These are phyloP conservation scores for Celoporthe dispersa DNA, from an alignment of 2,329 filamentous ascomycete genomes.

Conservation along the genomic window DNA sequence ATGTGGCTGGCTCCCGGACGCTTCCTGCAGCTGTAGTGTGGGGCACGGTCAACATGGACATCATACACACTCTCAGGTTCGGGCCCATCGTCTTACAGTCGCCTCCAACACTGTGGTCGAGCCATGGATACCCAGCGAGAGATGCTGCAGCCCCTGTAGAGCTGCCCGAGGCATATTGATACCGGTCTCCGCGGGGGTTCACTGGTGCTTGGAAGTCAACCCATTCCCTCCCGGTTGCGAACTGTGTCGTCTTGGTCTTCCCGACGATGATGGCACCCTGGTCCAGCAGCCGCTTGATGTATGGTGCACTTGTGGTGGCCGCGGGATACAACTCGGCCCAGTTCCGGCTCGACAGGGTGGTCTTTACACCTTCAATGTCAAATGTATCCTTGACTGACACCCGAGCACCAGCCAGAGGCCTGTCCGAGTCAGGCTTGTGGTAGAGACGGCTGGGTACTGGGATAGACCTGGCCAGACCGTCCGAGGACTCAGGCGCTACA, in stretches of 20 bases:
- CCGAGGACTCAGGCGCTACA: constrained; percentile 35
- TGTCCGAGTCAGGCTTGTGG: constrained; percentile 23
- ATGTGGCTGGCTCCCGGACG: constrained; percentile 20
- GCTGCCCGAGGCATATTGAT: constrained; percentile 32
- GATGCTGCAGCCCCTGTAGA: constrained; percentile 33
- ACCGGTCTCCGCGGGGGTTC: constrained; percentile 39
- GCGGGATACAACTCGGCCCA: constrained; percentile 58
- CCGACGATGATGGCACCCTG: constrained; percentile 62
- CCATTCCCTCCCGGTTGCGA: constrained; percentile 34
- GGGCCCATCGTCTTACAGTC: constrained; percentile 39
- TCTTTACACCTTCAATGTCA: constrained; percentile 54
- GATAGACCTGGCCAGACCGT: constrained; percentile 34
- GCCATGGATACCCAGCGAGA: constrained; percentile 34
- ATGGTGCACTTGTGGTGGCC: constrained; percentile 50
- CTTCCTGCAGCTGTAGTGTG: constrained; percentile 16
- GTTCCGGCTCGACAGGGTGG: constrained; percentile 60
- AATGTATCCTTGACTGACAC: constrained; percentile 42
- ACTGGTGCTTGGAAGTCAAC: constrained; percentile 37
- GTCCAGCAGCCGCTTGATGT: constrained; percentile 60
- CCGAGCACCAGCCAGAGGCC: constrained; percentile 44
- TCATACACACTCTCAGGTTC: constrained; percentile 32
- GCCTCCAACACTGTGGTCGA: constrained; percentile 34
- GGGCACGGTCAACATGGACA: not conserved
- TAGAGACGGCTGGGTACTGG: constrained; percentile 30
- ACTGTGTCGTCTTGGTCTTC: constrained; percentile 56